Conservation (phyloP, 2,329 filamentous ascomycete genomes). For the Aspergillus spinulosporus region DNA sequence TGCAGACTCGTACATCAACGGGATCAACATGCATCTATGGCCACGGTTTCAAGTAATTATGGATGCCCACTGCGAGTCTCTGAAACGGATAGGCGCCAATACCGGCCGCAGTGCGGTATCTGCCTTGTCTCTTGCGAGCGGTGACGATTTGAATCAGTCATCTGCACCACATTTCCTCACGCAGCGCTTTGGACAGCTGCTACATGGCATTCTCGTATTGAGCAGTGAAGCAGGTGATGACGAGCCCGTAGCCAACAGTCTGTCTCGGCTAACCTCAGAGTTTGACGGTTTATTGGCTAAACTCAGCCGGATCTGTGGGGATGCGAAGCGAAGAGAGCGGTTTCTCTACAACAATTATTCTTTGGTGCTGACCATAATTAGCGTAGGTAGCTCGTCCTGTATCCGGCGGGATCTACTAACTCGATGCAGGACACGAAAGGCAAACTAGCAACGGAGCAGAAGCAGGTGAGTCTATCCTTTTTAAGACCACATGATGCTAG, state of each 20-base stretch:
- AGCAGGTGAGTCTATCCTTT: constrained; percentile 44
- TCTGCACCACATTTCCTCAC: constrained; percentile 84
- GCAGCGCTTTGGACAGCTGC: constrained; percentile 90
- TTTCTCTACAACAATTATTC: constrained; percentile 98
- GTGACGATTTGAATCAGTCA: constrained; percentile 45
- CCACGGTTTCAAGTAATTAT: constrained; percentile 92
- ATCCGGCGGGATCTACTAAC: constrained; percentile 16
- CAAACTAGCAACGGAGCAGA: constrained; percentile 65
- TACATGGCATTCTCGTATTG: constrained; percentile 79
- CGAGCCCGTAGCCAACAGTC: constrained; percentile 81
- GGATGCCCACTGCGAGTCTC: constrained; percentile 86
- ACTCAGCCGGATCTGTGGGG: constrained; percentile 72
- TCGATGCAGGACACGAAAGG: constrained; percentile 47
- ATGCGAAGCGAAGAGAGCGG: constrained; percentile 76
- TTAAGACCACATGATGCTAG: background rate
- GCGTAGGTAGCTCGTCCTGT: constrained; percentile 47
- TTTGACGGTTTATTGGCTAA: constrained; percentile 80
- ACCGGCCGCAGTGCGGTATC: constrained; percentile 52
- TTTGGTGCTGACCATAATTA: constrained; percentile 87
- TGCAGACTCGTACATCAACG: constrained; percentile 89
- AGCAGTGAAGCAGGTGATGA: constrained; percentile 92
- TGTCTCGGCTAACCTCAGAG: constrained; percentile 74
- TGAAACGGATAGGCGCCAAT: constrained; percentile 60
- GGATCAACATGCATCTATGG: constrained; percentile 94
- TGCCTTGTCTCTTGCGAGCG: constrained; percentile 56